Percentiles rank a stretch among this genome's conserved stretches.
These are phyloP conservation scores for Platismatia glauca DNA, from an alignment of 495 filamentous ascomycete species.

Conservation along the genomic window DNA sequence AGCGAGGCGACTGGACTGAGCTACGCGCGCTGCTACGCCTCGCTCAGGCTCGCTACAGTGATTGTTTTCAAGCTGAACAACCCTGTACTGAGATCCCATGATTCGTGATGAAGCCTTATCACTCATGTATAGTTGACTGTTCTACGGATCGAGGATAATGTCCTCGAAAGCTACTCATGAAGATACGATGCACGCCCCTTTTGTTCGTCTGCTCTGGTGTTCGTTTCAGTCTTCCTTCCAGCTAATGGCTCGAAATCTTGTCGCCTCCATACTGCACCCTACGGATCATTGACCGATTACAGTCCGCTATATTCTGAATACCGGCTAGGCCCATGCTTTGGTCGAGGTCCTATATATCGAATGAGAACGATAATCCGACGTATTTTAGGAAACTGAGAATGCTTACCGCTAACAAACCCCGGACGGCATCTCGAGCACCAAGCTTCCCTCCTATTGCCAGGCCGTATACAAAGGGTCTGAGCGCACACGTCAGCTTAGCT, in stretches of 20 bases:
- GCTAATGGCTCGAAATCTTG: slow-evolving; percentile 22
- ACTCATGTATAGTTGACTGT: neutral
- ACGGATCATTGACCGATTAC: slow-evolving; percentile 43
- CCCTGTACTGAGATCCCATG: too few species aligned
- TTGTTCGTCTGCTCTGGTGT: neutral
- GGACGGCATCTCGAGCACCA: slow-evolving; percentile 27
- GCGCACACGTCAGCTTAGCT: slow-evolving; percentile 1
- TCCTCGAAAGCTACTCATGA: neutral
- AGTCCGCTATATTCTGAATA: slow-evolving; percentile 44
- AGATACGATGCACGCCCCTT: neutral
- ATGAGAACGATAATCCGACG: neutral
- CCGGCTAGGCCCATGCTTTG: slow-evolving; percentile 51
- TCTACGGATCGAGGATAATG: neutral
- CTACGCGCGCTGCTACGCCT: too few species aligned
- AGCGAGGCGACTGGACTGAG: neutral
- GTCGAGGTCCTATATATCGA: slow-evolving; percentile 40
- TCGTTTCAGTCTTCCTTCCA: neutral
- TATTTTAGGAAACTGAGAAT: neutral
- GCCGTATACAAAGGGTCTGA: slow-evolving; percentile 28
- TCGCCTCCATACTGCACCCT: slow-evolving; percentile 47
- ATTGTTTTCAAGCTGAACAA: too few species aligned
- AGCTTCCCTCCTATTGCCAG: slow-evolving; percentile 25
- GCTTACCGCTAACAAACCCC: slow-evolving; percentile 27
- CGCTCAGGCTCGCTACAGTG: too few species aligned
- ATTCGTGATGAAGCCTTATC: neutral